phyloP scores from a whole-genome alignment of 2,329 filamentous ascomycete species.

The Phyllosticta ampelicida region DNA sequence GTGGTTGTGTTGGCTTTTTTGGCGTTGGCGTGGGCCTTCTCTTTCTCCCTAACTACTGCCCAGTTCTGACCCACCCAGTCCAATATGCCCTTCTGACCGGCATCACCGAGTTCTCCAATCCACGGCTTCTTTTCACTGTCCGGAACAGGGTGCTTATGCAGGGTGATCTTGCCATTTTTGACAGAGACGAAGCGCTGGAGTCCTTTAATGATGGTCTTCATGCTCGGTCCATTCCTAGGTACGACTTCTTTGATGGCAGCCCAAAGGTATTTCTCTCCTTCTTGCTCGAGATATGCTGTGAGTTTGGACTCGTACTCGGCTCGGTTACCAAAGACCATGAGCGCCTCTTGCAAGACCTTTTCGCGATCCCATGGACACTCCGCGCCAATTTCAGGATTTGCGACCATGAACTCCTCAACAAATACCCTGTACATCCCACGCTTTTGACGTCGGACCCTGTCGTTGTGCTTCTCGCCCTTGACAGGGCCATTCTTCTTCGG shows the following conservation, averaged over 20 bases:
- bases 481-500: slow-evolving; percentile 16
- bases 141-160: slow-evolving; percentile 13
- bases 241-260: slow-evolving; percentile 32
- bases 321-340: slow-evolving; percentile 40
- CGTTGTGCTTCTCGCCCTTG: slow-evolving; percentile 35
- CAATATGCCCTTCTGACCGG: slow-evolving; percentile 10
- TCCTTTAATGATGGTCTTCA: slow-evolving; percentile 18
- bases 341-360: slow-evolving; percentile 42
- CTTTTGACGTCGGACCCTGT: slow-evolving; percentile 44
- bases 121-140: slow-evolving; percentile 16
- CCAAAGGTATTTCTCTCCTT: slow-evolving; percentile 31
- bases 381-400: slow-evolving; percentile 31
- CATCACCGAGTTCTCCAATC: slow-evolving; percentile 13
- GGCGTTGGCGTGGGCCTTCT: slow-evolving; percentile 15
- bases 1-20: neutral
- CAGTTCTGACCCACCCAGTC: slow-evolving; percentile 24
- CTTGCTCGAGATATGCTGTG: slow-evolving; percentile 25
- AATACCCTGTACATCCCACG: slow-evolving; percentile 51
- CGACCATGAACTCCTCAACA: slow-evolving; percentile 52
- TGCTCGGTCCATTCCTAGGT: slow-evolving; percentile 17
- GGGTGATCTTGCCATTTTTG: slow-evolving; percentile 15
- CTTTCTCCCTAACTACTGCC: slow-evolving; percentile 19
- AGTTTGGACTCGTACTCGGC: slow-evolving; percentile 37
- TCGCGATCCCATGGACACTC: slow-evolving; percentile 24
- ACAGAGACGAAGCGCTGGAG: slow-evolving; percentile 27